Base-by-base conservation (phyloP, 768 basidiomycete species). In the Boletus sensibilis region DNA sequence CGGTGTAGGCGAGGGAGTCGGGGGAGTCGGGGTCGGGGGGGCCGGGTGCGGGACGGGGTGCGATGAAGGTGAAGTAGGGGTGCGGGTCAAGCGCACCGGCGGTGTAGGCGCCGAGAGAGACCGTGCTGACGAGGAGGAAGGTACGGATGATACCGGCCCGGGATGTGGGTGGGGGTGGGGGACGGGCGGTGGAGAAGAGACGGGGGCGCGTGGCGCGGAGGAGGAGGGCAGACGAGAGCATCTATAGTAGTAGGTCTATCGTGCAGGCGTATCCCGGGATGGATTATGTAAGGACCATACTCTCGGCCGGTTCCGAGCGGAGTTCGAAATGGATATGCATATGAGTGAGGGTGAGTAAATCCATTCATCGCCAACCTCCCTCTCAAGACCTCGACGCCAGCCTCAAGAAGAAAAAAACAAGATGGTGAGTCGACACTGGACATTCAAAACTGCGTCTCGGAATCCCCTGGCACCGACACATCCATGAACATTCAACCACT, bases 11-110 rank as follows among this genome's bases (percentile, higher is more conserved):
- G 37, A 80, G 69, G 0, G 88, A 84, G 57, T 84, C 82, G 1
- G 76, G 78, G 4, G 85, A 83, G 56, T 79, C 78, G 13, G 76
- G 78, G 31, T 79, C 77, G 2, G 57, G 20, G 20, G 80, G 89
- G 0, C 87, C 82, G 1, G 93, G 90, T 0, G 92, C 89, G 0
- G 82, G 76, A 11, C 88, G 80, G 3, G 94, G 94, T 45, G 87
- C 88, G 25, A 96, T 73, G 50, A 92, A 79, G 20, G 85, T 78
- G 37, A 88, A 66, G 27, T 87, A 68, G 0, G 79, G 72, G 7
- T 87, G 91, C 7, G 89, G 91, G 64, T 85, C 92, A 59, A 91
- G 72, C 6, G 87, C 78, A 10, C 92, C 92, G 2, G 74, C 38
- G 11, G 76, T 70, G 63, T 84, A 84, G 12, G 76, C 64, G 1